Percentiles rank a stretch among this genome's conserved stretches.
phyloP scores from a whole-genome alignment of 805 yeast species.

The Hanseniaspora pseudoguilliermondii region DNA sequence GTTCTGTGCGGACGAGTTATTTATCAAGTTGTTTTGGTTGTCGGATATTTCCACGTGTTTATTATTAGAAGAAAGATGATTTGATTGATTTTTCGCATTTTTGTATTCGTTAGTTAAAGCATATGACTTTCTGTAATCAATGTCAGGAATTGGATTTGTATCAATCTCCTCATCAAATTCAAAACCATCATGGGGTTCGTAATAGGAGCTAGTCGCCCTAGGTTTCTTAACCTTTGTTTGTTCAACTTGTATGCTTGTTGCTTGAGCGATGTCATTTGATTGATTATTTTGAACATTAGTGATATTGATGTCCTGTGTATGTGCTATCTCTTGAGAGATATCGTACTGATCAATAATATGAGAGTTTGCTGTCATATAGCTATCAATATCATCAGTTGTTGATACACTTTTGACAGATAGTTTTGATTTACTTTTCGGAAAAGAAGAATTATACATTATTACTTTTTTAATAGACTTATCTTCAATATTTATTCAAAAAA shows the following conservation, averaged over 20 bases:
- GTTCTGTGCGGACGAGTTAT: not conserved
- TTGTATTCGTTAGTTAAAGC: conserved; percentile 9
- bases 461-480: too few relatives aligned
- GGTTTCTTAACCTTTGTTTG: not conserved
- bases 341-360: not conserved
- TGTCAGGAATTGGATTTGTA: not conserved
- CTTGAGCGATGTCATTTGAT: too few relatives aligned
- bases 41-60: not conserved
- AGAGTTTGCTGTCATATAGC: conserved; percentile 8
- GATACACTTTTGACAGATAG: not conserved
- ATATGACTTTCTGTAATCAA: conserved; percentile 11
- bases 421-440: not conserved
- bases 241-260: not conserved
- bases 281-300: too few relatives aligned
- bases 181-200: conserved; percentile 3
- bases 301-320: too few relatives aligned
- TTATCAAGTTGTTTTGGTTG: not conserved
- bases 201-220: conserved; percentile 13
- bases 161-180: not conserved
- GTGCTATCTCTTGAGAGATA: too few relatives aligned
- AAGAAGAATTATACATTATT: not conserved
- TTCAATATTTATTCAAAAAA: too few relatives aligned
- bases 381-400: conserved; percentile 1
- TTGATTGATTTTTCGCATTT: not conserved
- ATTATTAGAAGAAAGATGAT: not conserved